Evolutionary conservation across 148 eudicot species (phyloP).

Genomic region (Dianthus caryophyllus): DNA sequence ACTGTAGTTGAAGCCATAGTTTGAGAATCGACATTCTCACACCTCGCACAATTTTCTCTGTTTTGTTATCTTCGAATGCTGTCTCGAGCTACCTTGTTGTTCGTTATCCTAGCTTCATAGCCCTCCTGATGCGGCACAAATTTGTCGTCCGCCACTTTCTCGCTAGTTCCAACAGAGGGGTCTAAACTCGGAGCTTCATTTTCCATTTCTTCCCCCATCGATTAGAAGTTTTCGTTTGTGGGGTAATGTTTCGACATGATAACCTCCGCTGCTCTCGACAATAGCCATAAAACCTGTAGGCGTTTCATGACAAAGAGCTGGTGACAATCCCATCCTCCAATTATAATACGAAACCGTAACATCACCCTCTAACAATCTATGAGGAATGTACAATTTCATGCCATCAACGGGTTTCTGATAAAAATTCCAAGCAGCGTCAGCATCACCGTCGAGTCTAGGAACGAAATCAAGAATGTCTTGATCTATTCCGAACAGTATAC

Average conservation of each 20-base stretch:
- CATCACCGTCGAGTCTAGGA: too few relatives aligned
- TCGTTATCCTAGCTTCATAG: background rate
- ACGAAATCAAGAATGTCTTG: too few relatives aligned
- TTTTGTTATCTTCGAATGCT: background rate
- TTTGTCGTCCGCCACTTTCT: background rate
- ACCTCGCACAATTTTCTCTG: background rate
- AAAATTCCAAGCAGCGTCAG: too few relatives aligned
- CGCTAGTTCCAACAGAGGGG: background rate
- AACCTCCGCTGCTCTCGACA: background rate
- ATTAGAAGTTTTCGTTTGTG: background rate
- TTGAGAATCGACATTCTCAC: background rate
- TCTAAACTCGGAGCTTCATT: background rate
- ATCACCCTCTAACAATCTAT: slow-evolving; percentile 26
- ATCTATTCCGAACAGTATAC: slow-evolving; percentile 55
- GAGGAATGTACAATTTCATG: too few relatives aligned
- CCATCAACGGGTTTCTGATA: too few relatives aligned
- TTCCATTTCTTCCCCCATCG: background rate
- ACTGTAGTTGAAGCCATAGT: background rate
- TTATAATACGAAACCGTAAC: slow-evolving; percentile 12
- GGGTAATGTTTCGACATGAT: background rate
- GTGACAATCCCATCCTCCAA: slow-evolving; percentile 9
- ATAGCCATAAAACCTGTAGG: background rate
- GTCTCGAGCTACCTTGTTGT: background rate
- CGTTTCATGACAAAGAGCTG: background rate
- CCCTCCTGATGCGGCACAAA: background rate